Evolutionary conservation across 345 rosid species (phyloP), one percentile per base, ranked within the genome.

Genomic region (Eucalyptus albens): DNA sequence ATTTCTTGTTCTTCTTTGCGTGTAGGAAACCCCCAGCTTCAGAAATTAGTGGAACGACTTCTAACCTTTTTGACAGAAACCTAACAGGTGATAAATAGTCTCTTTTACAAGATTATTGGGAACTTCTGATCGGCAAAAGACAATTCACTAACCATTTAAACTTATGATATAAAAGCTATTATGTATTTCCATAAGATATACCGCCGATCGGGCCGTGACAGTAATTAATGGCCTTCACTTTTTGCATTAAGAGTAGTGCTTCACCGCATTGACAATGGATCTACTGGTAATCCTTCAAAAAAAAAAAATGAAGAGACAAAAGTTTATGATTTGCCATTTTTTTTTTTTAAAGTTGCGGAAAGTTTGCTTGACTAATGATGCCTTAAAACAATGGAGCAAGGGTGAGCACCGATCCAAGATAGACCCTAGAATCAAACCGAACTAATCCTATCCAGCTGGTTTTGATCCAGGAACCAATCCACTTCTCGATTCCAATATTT

Each of bases 381-480:
- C 10, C 37, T 62, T 29, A 29, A 29, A 29, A 62, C 72, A 29
- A 29, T 62, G 37, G 10, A 62, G 9, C 31, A 62, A n/a, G 19
- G 3, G 37, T 62, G 72, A 13, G 37, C 17, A 62, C 4, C 19
- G 3, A 7, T 62, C 72, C 16, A 29, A 29, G 17, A 62, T 29
- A 29, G 31, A 62, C 5, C 0, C 17, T 29, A n/a, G 5, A 62
- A 62, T 62, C 0, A 29, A 0, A 62, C 37, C 0, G 0, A 29
- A 62, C 33, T n/a, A 8, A 29, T 14, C 33, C 16, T 62, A 29
- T 29, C 33, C 0, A 4, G 9, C 9, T 29, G 5, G 72, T 62
- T 62, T n/a, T 62, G 31, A 29, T 62, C 11, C 1, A 15, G 0
- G 33, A 62, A 29, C 33, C 3, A 0, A 62, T 62, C 19, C 10